Evolutionary conservation across 2,329 filamentous ascomycete species (phyloP).

Genomic region (Dothistroma pini): DNA sequence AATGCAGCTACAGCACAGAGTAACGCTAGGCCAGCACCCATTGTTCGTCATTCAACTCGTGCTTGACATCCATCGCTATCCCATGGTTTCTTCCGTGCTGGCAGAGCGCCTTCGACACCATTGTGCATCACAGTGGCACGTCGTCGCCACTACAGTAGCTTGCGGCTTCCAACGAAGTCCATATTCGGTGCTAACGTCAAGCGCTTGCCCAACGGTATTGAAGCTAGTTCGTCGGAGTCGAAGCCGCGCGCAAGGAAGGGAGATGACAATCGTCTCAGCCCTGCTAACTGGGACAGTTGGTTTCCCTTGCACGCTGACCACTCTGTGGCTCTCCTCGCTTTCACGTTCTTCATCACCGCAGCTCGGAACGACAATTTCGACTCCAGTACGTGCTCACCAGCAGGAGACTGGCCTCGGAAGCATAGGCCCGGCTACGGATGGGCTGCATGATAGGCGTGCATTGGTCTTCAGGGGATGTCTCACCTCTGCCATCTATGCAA

Average conservation of each 20-base stretch:
- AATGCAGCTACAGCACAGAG: not conserved
- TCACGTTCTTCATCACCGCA: not conserved
- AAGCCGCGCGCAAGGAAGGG: conserved; percentile 1
- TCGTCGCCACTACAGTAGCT: not conserved
- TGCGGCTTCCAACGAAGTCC: not conserved
- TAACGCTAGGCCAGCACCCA: not conserved
- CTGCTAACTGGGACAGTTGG: not conserved
- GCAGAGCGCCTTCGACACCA: not conserved
- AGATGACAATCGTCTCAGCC: conserved; percentile 4
- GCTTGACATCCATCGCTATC: not conserved
- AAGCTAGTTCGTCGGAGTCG: not conserved
- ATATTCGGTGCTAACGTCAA: not conserved
- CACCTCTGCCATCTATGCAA: not conserved
- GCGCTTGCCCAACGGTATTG: not conserved
- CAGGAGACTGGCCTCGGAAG: not conserved
- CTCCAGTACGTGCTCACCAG: not conserved
- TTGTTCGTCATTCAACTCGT: not conserved
- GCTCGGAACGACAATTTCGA: not conserved
- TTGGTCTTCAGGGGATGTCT: not conserved
- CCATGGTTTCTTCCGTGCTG: not conserved
- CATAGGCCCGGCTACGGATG: not conserved
- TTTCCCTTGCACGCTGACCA: conserved; percentile 1
- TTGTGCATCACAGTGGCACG: not conserved
- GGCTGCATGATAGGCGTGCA: conserved; percentile 4
- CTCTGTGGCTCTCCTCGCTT: not conserved